These are phyloP conservation scores for Phycomyces blakesleeanus DNA, from an alignment of 192 early-diverging fungal species.

Conservation along the genomic window DNA sequence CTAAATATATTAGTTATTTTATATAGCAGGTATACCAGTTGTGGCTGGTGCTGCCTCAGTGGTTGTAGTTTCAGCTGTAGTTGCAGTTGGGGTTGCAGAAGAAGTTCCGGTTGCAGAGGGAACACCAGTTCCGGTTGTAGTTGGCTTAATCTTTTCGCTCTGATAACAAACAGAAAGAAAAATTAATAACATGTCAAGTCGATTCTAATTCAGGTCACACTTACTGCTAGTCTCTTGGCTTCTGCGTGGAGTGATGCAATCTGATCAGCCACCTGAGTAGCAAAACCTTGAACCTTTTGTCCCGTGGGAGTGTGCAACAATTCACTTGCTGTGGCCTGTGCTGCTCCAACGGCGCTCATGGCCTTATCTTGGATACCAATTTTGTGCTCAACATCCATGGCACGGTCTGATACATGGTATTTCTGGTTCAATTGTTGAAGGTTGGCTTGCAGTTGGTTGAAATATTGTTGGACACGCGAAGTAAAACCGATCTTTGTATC, in stretches of 20 bases:
- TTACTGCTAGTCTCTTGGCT: slow-evolving; percentile 43
- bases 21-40: too few relatives aligned
- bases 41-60: too few relatives aligned
- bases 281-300: slow-evolving; percentile 37
- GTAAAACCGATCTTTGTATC: slow-evolving; percentile 53
- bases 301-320: slow-evolving; percentile 45
- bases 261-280: slow-evolving; percentile 35
- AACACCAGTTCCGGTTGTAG: too few relatives aligned
- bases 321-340: slow-evolving; percentile 33
- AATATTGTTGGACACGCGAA: slow-evolving; percentile 21
- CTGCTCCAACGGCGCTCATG: slow-evolving; percentile 34
- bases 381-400: slow-evolving; percentile 36
- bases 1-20: too few relatives aligned
- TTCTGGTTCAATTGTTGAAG: slow-evolving; percentile 39
- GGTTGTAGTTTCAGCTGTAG: too few relatives aligned
- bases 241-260: slow-evolving; percentile 47
- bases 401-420: slow-evolving; percentile 38
- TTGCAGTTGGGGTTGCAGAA: too few relatives aligned
- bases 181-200: too few relatives aligned
- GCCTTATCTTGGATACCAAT: slow-evolving; percentile 38
- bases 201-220: too few relatives aligned
- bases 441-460: slow-evolving; percentile 13
- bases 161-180: too few relatives aligned
- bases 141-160: too few relatives aligned
- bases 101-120: too few relatives aligned